Evolutionary conservation across 768 basidiomycete species (phyloP), one percentile per base, ranked within the genome.

Genomic region (Lenzites betulinus): DNA sequence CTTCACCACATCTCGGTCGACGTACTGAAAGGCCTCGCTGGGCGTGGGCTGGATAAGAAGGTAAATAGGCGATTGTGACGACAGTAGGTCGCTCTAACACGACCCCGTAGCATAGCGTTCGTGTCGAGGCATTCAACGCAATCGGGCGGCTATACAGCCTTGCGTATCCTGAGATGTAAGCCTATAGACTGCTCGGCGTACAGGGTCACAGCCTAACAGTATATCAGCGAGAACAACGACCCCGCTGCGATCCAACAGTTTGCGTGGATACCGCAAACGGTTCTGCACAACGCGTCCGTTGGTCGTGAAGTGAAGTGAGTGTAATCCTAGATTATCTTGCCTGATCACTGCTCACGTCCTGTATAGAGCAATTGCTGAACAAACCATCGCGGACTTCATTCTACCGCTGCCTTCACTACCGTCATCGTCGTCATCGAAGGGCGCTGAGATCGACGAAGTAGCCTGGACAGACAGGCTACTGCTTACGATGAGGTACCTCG

Each of bases 121-220:
- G 90, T 16, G 66, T 77, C 0, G 92, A 95, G 73, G 93, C 97
- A 0, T 79, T 92, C 62, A 86, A 81, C 35, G 85, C 85, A 15
- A 74, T 96, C 0, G 92, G 88, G 4, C 88, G 83, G 64, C 75
- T 98, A 1, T 98, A 90, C 71, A 83, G 81, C 61, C 76, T 89
- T 13, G 94, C 95, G 0, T 95, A 87, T 72, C 83, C 89, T 0
- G 94, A 97, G 72, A 95, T 99, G 94, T 97, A 65, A 59, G 92
- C 75, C 28, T 15, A 50, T 48, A 41, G 15, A 7, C 36, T 50
- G 33, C n/a, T 20, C 22, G 12, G n/a, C 13, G 38, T 7, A 22
- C 39, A 3, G 26, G n/a, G 8, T 2, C 38, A 15, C 18, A 39
- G 38, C 23, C 49, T 64, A 18, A 58, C 54, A 38, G 25, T 42